A percentile compares a stretch with the other conserved stretches of the same genome.
phyloP scores from a whole-genome alignment of 75 land plant genomes.

The Selaginella moellendorffii region DNA sequence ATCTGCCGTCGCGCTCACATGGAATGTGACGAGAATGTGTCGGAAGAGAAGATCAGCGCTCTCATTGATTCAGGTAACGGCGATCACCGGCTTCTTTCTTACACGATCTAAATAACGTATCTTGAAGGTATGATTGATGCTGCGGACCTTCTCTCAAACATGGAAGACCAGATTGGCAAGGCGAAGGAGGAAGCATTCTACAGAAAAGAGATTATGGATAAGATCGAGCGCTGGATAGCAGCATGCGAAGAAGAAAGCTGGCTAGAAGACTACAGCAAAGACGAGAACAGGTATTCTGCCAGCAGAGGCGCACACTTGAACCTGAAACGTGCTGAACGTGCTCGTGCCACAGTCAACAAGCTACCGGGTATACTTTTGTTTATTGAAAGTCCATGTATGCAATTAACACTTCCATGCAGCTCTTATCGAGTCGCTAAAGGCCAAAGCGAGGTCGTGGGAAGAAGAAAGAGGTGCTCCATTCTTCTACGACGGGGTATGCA shows the following conservation, averaged over 20 bases:
- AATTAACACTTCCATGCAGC: no score
- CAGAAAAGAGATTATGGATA: conserved; percentile 62
- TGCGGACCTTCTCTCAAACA: conserved; percentile 36
- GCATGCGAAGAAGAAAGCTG: conserved; percentile 60
- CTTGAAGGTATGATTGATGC: conserved; percentile 44
- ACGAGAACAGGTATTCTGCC: conserved; percentile 39
- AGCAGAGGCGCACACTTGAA: background rate
- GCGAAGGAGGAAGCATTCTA: conserved; percentile 52
- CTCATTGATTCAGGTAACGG: conserved; percentile 8
- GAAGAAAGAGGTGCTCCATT: conserved; percentile 41
- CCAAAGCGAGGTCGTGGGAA: conserved; percentile 55
- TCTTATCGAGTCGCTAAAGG: conserved; percentile 40
- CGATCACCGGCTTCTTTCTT: background rate
- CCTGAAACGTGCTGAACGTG: background rate
- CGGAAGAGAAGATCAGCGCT: conserved; percentile 2
- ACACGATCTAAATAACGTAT: background rate
- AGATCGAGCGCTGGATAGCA: conserved; percentile 49
- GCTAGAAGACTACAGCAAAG: conserved; percentile 75
- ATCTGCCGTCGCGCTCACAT: conserved; percentile 7
- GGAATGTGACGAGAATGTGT: background rate
- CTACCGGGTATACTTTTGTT: conserved; percentile 10
- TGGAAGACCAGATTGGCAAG: conserved; percentile 44
- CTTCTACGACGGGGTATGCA: conserved; percentile 45
- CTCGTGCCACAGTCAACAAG: conserved; percentile 11
- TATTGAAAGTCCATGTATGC: no score